Base-by-base conservation (phyloP, 2,329 filamentous ascomycete genomes). In the Calonectria pauciramosa region DNA sequence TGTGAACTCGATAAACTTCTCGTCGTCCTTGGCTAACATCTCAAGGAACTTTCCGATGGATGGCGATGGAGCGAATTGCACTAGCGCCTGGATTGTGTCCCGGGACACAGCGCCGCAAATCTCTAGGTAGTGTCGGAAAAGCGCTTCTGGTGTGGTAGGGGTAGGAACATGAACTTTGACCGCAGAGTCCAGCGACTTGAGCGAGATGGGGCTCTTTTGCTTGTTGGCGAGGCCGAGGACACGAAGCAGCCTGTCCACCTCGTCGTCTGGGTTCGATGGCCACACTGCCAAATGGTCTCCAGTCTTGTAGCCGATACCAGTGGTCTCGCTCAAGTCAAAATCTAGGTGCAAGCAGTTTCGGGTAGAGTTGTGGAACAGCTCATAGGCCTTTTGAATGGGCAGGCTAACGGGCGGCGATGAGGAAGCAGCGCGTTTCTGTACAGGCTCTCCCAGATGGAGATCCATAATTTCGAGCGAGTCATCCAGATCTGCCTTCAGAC, bases 11-110 rank as follows among this genome's bases (percentile, higher is more conserved):
- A 74, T 72, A 64, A 80, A 82, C 0, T 68, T 51, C 10, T 75
- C 65, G n/a, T 81, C 81, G 18, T 77, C 74, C 47, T 77, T 78
- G 5, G 68, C 56, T 6, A 80, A 51, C 13, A 44, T 14, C 5
- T 65, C 8, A 13, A 80, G n/a, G 0, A 32, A 49, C 23, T 56
- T 36, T 4, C 49, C n/a, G 44, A 89, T 85, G 0, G 92, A 80
- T 49, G 30, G 88, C 0, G 92, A 88, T 82, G 90, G 89, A 52
- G 88, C 86, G 23, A 93, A 86, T 81, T 90, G 91, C 32, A 70
- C 66, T 1, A 80, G 47, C 1, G 73, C 72, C 0, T 71, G 67
- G n/a, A 81, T 72, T 0, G 89, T 86, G 0, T 93, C 81, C 10
- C 88, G 86, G 82, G 73, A 80, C 4, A 83, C 79, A 0, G 76